Conservation (phyloP, 2,329 filamentous ascomycete genomes). For the Sclerotiophoma versabilis region DNA sequence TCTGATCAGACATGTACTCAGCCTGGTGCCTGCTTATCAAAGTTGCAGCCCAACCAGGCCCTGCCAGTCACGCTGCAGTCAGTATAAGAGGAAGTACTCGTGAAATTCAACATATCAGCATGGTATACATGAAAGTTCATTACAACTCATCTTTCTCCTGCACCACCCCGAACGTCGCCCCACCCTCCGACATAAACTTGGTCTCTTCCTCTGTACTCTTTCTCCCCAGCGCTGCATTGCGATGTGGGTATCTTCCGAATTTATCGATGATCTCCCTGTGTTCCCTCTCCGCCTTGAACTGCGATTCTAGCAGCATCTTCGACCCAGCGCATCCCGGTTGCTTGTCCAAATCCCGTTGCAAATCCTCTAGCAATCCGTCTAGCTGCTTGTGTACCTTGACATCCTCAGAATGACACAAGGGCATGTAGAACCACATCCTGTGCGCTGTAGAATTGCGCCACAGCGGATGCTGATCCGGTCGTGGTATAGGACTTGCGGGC, state of each 20-base stretch:
- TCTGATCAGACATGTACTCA: no score
- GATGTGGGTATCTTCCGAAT: constrained; percentile 67
- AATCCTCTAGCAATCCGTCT: constrained; percentile 39
- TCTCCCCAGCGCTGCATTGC: constrained; percentile 61
- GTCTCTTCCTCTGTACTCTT: constrained; percentile 59
- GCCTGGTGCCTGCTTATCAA: no score
- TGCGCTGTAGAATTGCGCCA: constrained; percentile 46
- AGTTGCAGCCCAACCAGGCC: no score
- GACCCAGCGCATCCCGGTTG: constrained; percentile 37
- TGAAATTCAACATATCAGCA: no score
- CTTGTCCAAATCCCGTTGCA: constrained; percentile 44
- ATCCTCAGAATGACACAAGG: constrained; percentile 66
- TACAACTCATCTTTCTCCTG: constrained; percentile 18
- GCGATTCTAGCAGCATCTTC: constrained; percentile 37
- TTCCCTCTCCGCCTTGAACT: constrained; percentile 51
- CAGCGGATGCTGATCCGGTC: constrained; percentile 40
- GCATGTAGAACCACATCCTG: constrained; percentile 66
- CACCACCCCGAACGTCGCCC: constrained; percentile 51
- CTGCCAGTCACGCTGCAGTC: no score
- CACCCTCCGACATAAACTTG: constrained; percentile 57
- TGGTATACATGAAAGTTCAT: no score
- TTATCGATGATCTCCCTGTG: constrained; percentile 60
- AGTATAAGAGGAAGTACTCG: no score
- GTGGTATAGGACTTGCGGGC: constrained; percentile 21
- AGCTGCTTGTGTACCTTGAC: constrained; percentile 54